Evolutionary conservation across 2,329 filamentous ascomycete species (phyloP), one percentile per base, ranked within the genome.

Genomic region (Monilinia laxa): DNA sequence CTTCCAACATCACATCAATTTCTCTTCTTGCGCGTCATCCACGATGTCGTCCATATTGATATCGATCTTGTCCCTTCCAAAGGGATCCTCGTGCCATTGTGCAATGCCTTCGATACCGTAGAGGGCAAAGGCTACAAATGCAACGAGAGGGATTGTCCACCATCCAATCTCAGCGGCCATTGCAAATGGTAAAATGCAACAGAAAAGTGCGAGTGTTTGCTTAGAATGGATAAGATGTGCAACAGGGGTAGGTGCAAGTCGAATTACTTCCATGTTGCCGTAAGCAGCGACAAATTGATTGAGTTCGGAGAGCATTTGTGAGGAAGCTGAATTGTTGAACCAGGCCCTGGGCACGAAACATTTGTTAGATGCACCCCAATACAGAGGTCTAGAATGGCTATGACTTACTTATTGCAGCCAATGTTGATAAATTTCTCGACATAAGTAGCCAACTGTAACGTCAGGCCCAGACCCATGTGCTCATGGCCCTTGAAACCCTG

Each of bases 1-100:
- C 85, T 18, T 81, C 80, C 31, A 88, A 72, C 71, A 88, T 75
- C 9, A 86, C 85, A 69, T 81, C 81, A 23, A 86, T 81, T 76
- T 89, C 86, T 51, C 80, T 80, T 68, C 84, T 78, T 54, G 85
- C 79, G 73, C 79, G 73, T 89, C 87, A 70, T 87, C 85, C 3
- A 85, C 83, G 60, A 89, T 84, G 4, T 84, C 85, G 74, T 89
- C 86, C 82, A 89, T 87, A 73, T 88, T 88, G 76, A 89, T 89
- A 73, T 89, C 86, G 66, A 87, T 88, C 72, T 83, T 81, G 70
- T 87, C 86, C 66, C 86, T 86, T 2, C 87, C 87, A 73, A 89
- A 89, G 1, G 87, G 87, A 73, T 89, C 87, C 73, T 89, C 87
- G 1, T 89, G 78, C 75, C 88, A 73, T 60, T 71, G 69, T n/a